Evolutionary conservation across 2,329 filamentous ascomycete species (phyloP), one percentile per base, ranked within the genome.

Genomic region (Sclerotinia borealis): DNA sequence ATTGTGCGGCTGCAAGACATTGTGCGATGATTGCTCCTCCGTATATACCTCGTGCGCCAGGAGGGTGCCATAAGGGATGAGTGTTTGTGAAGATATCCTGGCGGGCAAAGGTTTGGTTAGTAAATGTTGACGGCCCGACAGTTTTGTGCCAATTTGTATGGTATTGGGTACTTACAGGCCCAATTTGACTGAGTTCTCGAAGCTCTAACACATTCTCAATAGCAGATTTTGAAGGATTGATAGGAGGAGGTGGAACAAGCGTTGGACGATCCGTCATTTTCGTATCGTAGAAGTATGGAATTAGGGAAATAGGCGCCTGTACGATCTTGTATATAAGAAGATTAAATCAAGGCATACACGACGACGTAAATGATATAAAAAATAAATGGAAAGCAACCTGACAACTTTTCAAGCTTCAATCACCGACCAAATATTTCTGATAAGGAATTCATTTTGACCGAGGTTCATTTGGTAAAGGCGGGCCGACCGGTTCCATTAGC

Each of bases 1-100:
- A 85, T 76, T 96, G 92, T 29, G 92, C 95, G 2, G 95, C 92
- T 51, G 90, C 84, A 31, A 97, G 87, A 72, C 85, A 93, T 81
- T 98, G 93, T 54, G 93, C 93, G 70, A 99, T 97, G 43, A 96
- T 92, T 63, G 90, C 87, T 68, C 93, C 93, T 74, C 95, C 95
- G 73, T 92, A 99, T 77, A 99, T 92, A 65, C 95, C 95, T 61
- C 95, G 87, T 3, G 95, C 95, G 25, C 92, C 92, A 0, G 91
- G 88, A 0, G 95, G 95, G 71, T 96, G 93, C 93, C 93, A 98
- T 66, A 95, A 83, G 27, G 89, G 89, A 43, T 92, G 89, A 2
- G 92, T 91, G 76, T 99, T 99, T 62, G 95, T 98, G 80, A 95
- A 99, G 70, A 98, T 88, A 75, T 96, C 90, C 88, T 91, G 66